Evolutionary conservation across 2,329 filamentous ascomycete genomes (phyloP).

Genomic region (Nannizziopsis barbatae): DNA sequence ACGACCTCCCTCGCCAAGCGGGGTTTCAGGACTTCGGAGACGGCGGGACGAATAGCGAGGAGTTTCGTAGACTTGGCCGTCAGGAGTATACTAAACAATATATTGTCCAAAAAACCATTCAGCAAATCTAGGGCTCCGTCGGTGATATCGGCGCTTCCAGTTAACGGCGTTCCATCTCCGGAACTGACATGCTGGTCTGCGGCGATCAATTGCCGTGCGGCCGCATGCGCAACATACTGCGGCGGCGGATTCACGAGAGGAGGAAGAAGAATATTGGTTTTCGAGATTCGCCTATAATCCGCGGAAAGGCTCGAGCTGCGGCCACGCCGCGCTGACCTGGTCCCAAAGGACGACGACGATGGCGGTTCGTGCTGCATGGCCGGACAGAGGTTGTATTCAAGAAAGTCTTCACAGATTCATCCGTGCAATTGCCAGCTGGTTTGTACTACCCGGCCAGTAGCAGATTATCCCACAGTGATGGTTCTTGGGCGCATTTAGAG

Average conservation of each 20-base stretch:
- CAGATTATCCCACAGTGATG: background rate
- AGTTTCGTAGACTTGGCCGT: conserved; percentile 68
- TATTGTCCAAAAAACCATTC: conserved; percentile 86
- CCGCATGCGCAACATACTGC: conserved; percentile 75
- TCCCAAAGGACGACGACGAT: conserved; percentile 3
- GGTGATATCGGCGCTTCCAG: conserved; percentile 63
- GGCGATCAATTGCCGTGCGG: conserved; percentile 83
- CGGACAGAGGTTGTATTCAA: background rate
- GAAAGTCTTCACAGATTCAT: conserved; percentile 1
- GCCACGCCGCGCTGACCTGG: conserved; percentile 9
- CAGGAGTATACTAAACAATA: conserved; percentile 82
- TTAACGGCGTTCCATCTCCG: conserved; percentile 34
- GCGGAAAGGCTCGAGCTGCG: conserved; percentile 33
- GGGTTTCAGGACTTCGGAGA: conserved; percentile 76
- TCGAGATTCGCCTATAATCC: conserved; percentile 24
- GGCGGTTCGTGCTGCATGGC: conserved; percentile 12
- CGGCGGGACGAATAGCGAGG: conserved; percentile 62
- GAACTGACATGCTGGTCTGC: conserved; percentile 71
- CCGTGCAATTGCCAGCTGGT: background rate
- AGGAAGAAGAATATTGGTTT: conserved; percentile 46
- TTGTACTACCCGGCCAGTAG: background rate
- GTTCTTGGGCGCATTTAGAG: background rate
- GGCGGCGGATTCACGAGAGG: conserved; percentile 65
- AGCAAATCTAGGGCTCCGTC: conserved; percentile 62
- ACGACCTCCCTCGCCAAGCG: conserved; percentile 79